Base-by-base conservation (phyloP, 805 yeast species). In the Sugiyamaella qingdaonensis region DNA sequence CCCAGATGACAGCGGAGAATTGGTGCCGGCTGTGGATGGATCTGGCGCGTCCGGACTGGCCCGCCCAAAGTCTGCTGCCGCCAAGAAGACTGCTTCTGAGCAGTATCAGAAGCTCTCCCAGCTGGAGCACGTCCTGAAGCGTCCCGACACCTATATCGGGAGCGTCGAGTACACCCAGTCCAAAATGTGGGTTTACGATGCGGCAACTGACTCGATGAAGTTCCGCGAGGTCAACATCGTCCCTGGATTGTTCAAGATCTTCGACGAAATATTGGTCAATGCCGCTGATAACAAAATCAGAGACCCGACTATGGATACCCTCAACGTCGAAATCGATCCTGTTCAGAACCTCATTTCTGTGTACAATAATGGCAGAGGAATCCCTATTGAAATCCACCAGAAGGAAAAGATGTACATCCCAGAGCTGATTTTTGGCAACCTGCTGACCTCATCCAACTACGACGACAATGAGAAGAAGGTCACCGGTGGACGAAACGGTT, bases 271-370 rank as follows among this genome's bases (percentile, higher is more conserved):
- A 54, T 74, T 94, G 57, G 99, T 94, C 51, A 94, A 94, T 69
- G 98, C 99, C 4, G 99, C 99, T 11, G 99, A 94, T 71, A 94
- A 94, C 75, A 94, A 94, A 73, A 92, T 92, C 56, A 81, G 98
- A 61, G 99, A 94, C 67, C 89, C 96, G 1, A 61, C 78, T 9
- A 94, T 94, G 99, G 86, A 82, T 61, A 82, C 79, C 61, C 81
- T 94, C 57, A 88, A 82, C 53, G 98, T 94, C n/a, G 78, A 72
- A 37, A 88, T 94, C 53, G 85, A 88, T 61, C 76, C 84, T 2
- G 96, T 85, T 54, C 75, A 78, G 49, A 89, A 89, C 65, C 64
- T 79, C 16, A 87, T 94, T 43, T 81, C 83, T 53, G 92, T 94
- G 4, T 82, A 80, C 73, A 94, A 94, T 69, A 97, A 94, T 65